A percentile compares a stretch with the other conserved stretches of the same genome.
phyloP scores from a whole-genome alignment of 257 asterid genomes.

The Solanum okadae region DNA sequence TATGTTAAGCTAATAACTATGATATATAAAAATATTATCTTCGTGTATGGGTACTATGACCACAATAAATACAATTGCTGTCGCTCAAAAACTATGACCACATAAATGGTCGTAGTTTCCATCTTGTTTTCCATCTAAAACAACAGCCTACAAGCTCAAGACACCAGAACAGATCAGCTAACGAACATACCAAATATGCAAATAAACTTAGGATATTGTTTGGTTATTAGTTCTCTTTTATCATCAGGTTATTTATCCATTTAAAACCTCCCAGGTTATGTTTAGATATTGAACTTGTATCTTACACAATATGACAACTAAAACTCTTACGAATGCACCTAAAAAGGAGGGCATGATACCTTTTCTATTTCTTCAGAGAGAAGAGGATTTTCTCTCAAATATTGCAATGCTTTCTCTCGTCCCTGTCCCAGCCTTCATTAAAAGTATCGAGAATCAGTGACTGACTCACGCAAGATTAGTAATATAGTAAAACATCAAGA shows the following conservation, averaged over 20 bases:
- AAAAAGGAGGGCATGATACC: conserved; percentile 26
- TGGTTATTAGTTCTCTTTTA: neutral
- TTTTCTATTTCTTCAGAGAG: conserved; percentile 82
- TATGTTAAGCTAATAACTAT: neutral
- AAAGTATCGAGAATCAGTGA: neutral
- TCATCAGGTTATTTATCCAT: neutral
- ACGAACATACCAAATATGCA: neutral
- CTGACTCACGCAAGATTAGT: neutral
- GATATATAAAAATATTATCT: neutral
- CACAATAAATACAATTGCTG: neutral
- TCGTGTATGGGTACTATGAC: neutral
- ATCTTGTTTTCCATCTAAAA: neutral
- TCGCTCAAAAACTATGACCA: neutral
- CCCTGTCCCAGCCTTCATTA: conserved; percentile 87
- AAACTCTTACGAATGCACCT: neutral
- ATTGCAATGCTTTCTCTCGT: conserved; percentile 85
- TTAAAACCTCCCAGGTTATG: neutral
- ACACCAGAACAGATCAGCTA: neutral
- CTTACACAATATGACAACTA: neutral
- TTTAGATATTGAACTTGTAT: neutral
- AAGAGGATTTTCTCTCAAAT: conserved; percentile 64
- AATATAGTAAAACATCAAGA: neutral
- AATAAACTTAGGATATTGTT: neutral
- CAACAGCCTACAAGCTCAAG: neutral
- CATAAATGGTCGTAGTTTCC: neutral